Evolutionary conservation across 495 filamentous ascomycete genomes (phyloP), one percentile per base, ranked within the genome.

Genomic region (Neurospora tetrasperma): DNA sequence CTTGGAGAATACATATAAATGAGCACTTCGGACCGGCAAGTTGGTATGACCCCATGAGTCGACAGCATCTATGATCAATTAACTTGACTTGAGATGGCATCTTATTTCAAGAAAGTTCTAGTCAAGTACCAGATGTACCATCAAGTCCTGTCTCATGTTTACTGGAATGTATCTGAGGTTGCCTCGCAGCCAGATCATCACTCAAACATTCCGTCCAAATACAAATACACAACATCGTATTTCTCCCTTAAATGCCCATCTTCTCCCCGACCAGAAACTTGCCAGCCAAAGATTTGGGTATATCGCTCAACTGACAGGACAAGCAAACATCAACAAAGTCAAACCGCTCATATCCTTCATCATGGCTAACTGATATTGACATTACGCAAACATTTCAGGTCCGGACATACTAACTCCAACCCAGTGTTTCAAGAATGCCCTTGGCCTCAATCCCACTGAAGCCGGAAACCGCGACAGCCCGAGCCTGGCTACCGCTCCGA

Each of bases 401-500:
- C 6, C 14, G 23, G 14, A 38, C 54, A 35, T 62, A 73, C 12
- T 42, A 41, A 14, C 71, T 71, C 83, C 83, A 93, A 8, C 91
- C 90, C 39, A 93, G 82, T 71, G 83, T 86, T 41, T 87, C 85
- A 73, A 96, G 81, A 69, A 91, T 81, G 39, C 74, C 83, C 77
- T 84, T 87, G 42, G 89, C 85, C 78, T 96, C 92, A 42, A 84
- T 79, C 42, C 82, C 79, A 27, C 87, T 82, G 81, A 93, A 86
- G 16, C 85, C 84, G 18, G 86, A 84, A 8, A 93, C 87, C n/a
- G 89, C 90, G 39, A 94, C 80, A 14, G 89, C 85, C 73, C 90
- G 82, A 23, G 89, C 89, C 76, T 92, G 90, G 31, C 88, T 87
- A 8, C 96, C 94, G 62, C 87, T 85, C 54, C 91, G 83, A 70